Evolutionary conservation across 805 yeast genomes (phyloP), one percentile per base, ranked within the genome.

Genomic region (Metschnikowia proteae): DNA sequence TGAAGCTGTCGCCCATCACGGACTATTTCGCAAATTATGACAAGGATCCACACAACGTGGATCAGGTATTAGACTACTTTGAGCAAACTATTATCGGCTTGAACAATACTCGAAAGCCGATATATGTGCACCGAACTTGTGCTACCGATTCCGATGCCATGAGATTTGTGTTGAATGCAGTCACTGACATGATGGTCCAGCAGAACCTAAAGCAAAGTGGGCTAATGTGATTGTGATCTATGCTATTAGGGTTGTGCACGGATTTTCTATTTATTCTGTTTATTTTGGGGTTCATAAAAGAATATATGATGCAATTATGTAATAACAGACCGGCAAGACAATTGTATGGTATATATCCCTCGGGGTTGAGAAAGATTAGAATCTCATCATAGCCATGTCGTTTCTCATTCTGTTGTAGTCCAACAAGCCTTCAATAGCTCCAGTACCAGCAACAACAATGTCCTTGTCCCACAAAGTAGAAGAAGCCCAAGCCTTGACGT

Each of bases 91-190:
- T 90, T 57, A 60, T 84, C 49, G 72, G 79, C 46, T 64, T 87
- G 51, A 88, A 90, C 63, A 71, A 80, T 52, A 78, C 81, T 30
- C 76, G 80, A 41, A 80, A 83, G 54, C 92, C 90, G n/a, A 79
- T 94, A 30, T 94, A 94, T 63, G 86, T 88, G 23, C 97, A 90
- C 68, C 73, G 90, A 55, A 94, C 99, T 0, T 90, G 97, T 69
- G 99, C 99, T 0, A 94, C 99, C 0, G 98, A 94, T 64, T 81
- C 95, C 0, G 75, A 80, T 47, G 80, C 90, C 28, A 94, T 94
- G 96, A 79, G 80, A 60, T 92, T 91, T 61, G 97, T 94, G 13
- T 74, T 94, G 48, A 80, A 87, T 3, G 97, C 98, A 0, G 96
- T 90, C 6, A 89, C 97, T 0, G 98, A 94, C 68, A 76, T 89